A percentile compares a stretch with the other conserved stretches of the same genome.
Evolutionary conservation across 306 rosid species (phyloP).

Genomic region (Quercus agrifolia): DNA sequence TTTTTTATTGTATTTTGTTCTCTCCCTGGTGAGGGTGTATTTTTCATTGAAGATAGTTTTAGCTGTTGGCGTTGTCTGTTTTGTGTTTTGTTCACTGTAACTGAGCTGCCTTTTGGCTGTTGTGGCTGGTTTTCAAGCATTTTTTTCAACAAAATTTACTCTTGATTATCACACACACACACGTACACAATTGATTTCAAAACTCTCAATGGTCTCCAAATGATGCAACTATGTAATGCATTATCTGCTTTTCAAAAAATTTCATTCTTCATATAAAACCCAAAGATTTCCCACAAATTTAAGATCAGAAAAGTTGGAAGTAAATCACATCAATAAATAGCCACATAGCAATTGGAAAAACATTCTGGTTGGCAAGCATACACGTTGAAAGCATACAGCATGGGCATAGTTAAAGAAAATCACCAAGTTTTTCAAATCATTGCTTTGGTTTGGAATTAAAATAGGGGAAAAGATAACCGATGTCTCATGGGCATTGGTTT

Average conservation of each 20-base stretch:
- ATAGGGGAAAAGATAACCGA: too few species aligned
- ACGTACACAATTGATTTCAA: not conserved
- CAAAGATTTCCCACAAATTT: not conserved
- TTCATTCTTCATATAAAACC: not conserved
- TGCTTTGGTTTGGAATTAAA: too few species aligned
- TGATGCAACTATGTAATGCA: not conserved
- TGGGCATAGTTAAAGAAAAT: not conserved
- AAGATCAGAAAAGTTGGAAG: not conserved
- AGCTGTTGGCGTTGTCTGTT: too few species aligned
- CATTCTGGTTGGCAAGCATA: not conserved
- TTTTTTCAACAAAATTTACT: too few species aligned
- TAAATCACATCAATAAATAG: not conserved
- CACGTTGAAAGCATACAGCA: not conserved
- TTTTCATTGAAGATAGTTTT: too few species aligned
- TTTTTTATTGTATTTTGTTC: too few species aligned
- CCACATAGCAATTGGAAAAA: not conserved
- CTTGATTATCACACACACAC: too few species aligned
- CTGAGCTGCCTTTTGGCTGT: too few species aligned
- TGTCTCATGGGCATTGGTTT: too few species aligned
- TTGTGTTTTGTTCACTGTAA: too few species aligned
- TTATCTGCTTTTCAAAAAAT: not conserved
- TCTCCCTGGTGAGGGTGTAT: too few species aligned
- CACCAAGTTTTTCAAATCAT: not conserved
- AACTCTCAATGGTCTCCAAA: not conserved
- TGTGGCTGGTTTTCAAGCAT: too few species aligned